Base-by-base conservation (phyloP, 2,329 filamentous ascomycete genomes). In the Fusarium papillatum region DNA sequence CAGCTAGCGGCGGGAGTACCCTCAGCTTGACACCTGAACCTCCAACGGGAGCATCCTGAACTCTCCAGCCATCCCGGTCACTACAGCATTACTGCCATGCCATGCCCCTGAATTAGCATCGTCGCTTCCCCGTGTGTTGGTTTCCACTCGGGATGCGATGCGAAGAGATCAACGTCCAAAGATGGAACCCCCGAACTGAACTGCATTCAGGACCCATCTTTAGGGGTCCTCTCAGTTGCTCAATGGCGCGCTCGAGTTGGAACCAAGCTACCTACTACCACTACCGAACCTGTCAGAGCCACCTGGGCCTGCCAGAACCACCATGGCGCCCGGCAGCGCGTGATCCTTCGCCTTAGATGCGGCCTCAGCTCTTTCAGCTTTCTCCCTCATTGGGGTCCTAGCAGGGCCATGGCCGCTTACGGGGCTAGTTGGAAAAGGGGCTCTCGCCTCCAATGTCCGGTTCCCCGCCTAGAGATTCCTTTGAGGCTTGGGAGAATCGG, bases 1-100 rank as follows among this genome's bases (percentile, higher is more conserved):
- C 48, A 73, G 71, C 72, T 78, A 78, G 77, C 70, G 69, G 73
- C 74, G 74, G 74, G 74, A 76, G 73, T 76, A 74, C 73, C 74
- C 74, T 69, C 74, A 66, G 68, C 60, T 76, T 66, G 67, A 74
- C 50, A 48, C 60, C 55, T 62, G 61, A 76, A 63, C 50, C 68
- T 76, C 48, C 75, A 41, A 66, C 73, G 70, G 71, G 73, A 59
- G 61, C 57, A 71, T 64, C 67, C 38, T 66, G 64, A 76, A 76
- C 74, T 65, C 24, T 76, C 46, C 64, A 50, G 71, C 74, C 74
- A 76, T 74, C 64, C 67, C n/a, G 43, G 43, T 34, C 62, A 22
- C 70, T 34, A 50, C 31, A 41, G 46, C 24, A 50, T 16, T 50
- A 9, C 26, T 29, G 46, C n/a, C n/a, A 7, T 43, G 41, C 41